Percentiles rank a stretch among this genome's conserved stretches.
Evolutionary conservation across 441 rosid species (phyloP).

Genomic region (Croton setiger): DNA sequence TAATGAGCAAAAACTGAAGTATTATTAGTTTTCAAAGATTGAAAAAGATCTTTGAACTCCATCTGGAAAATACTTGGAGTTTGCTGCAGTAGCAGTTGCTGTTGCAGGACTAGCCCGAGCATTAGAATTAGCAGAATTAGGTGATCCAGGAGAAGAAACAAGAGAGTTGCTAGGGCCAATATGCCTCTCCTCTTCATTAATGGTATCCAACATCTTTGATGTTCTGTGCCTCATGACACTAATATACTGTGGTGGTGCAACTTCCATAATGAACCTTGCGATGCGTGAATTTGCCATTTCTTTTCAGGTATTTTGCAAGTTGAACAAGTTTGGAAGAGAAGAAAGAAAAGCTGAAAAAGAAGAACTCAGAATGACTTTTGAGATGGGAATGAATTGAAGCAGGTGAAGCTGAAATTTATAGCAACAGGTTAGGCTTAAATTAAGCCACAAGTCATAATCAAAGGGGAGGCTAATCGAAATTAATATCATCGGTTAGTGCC

Average conservation of each 20-base stretch:
- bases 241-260: constrained; percentile 83
- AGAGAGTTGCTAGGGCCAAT: constrained; percentile 27
- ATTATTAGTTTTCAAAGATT: constrained; percentile 32
- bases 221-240: constrained; percentile 70
- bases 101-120: constrained; percentile 11
- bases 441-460: constrained; percentile 34
- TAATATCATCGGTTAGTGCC: constrained; percentile 41
- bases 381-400: constrained; percentile 24
- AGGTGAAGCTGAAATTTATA: constrained; percentile 35
- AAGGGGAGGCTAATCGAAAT: constrained; percentile 15
- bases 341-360: neutral
- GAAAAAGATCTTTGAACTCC: constrained; percentile 43
- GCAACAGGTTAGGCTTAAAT: constrained; percentile 24
- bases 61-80: constrained; percentile 35
- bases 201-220: constrained; percentile 74
- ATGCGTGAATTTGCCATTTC: constrained; percentile 67
- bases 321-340: constrained; percentile 4
- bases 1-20: neutral
- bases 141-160: constrained; percentile 25
- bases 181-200: constrained; percentile 74
- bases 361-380: constrained; percentile 13
- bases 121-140: constrained; percentile 13
- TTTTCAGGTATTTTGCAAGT: neutral
- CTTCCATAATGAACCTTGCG: constrained; percentile 71
- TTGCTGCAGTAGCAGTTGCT: constrained; percentile 5